phyloP scores from a whole-genome alignment of 23 red algal genomes.

The Cyanidioschyzon merolae region DNA sequence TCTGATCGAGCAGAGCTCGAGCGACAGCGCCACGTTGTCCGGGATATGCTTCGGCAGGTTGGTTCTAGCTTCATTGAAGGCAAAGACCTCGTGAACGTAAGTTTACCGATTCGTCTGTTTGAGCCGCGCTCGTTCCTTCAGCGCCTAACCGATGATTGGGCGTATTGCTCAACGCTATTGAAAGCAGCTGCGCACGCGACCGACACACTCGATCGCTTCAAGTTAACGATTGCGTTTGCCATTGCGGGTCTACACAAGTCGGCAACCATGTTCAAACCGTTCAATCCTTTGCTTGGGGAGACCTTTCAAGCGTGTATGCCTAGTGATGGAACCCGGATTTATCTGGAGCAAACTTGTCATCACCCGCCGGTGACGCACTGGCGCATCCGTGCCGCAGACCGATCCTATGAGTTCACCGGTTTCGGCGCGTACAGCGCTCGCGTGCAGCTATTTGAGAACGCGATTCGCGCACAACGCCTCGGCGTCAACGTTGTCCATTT shows the following conservation, averaged over 20 bases:
- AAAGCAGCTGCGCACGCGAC: constrained; percentile 28
- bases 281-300: constrained; percentile 75
- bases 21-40: constrained; percentile 7
- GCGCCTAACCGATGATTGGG: constrained; percentile 53
- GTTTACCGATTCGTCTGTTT: constrained; percentile 43
- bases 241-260: constrained; percentile 61
- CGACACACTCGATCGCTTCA: constrained; percentile 36
- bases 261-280: constrained; percentile 55
- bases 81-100: constrained; percentile 33
- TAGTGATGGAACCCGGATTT: constrained; percentile 23
- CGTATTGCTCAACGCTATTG: constrained; percentile 37
- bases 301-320: constrained; percentile 37
- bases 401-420: constrained; percentile 29
- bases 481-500: constrained; percentile 42
- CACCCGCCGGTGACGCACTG: constrained; percentile 58
- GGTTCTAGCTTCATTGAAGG: constrained; percentile 9
- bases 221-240: constrained; percentile 42
- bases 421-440: constrained; percentile 28
- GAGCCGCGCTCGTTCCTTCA: constrained; percentile 45
- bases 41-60: constrained; percentile 12
- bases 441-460: constrained; percentile 31
- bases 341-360: constrained; percentile 41
- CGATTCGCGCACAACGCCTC: constrained; percentile 26
- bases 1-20: constrained; percentile 5
- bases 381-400: constrained; percentile 7